Evolutionary conservation across 106 monocot species (phyloP), one percentile per base, ranked within the genome.

Genomic region (Narthecium ossifragum): DNA sequence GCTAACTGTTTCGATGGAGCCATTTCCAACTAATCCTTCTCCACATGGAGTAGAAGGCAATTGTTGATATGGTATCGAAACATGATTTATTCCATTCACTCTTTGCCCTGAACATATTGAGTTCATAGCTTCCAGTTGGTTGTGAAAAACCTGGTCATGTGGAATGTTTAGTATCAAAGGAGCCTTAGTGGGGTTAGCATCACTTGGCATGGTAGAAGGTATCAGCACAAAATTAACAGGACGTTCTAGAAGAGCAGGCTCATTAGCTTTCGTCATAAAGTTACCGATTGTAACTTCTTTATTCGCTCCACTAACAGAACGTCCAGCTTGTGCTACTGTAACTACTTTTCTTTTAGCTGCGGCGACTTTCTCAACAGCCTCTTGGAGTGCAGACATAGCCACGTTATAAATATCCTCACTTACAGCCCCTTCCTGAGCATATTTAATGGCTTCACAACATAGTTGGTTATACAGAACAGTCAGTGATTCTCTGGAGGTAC

Each of bases 361-460:
- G 54, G 76, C 45, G 40, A 81, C 81, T 49, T 81, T 81, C 5
- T 81, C 76, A 12, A 52, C 63, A 23, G 81, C 81, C 55, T 81
- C 81, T 55, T 67, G 63, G 50, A 81, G 45, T 34, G 76, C 72
- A 76, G 68, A 43, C 67, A 76, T 68, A 12, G 81, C 81, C 18
- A 81, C 72, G 34, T 73, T 59, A 54, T 69, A 81, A 45, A 53
- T 69, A 18, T 81, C 68, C 63, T 69, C 68, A 7, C 63, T 68
- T 18, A 40, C 76, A 11, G 76, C 59, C 8, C 81, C 81, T 53
- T 76, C 81, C 57, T 67, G 68, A 31, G 71, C 81, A 55, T 60
- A 81, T 60, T 46, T 76, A 27, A 76, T 64, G 38, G 76, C 76
- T 54, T 81, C 81, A 34, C 60, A 53, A 15, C 64, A 70, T 51